Base-by-base conservation (phyloP, 73 alveolate genomes). In the Tetrahymena elliotti region DNA sequence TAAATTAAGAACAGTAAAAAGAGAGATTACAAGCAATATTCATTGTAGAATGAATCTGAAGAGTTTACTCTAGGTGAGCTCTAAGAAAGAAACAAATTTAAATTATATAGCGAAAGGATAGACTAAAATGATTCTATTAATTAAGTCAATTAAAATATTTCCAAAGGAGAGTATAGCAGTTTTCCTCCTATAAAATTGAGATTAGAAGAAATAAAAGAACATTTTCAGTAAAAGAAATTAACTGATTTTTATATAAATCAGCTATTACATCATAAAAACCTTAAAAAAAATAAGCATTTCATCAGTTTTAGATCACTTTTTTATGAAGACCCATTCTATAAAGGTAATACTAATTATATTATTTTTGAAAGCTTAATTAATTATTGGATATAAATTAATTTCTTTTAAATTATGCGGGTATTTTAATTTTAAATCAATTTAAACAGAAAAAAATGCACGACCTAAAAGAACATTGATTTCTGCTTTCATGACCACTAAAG, bases 401-500 rank as follows among this genome's bases (percentile, higher is more conserved):
- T 6, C 10, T 8, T 68, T 68, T 3, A 10, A n/a, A 27, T 68
- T 7, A 68, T 68, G 88, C 88, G 88, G 39, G 88, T 27, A 27
- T 68, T 68, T 27, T 68, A 68, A 68, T 68, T 68, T 68, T 68
- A 68, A 68, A 68, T 68, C 36, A 68, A 68, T 68, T 68, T 68
- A n/a, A 68, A 68, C 34, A 68, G 88, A 68, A 68, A 68, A 68
- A 24, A 68, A 68, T 68, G 6, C 15, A 31, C 38, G 88, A 4
- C 88, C 88, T 11, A 68, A 68, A 68, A 68, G 33, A 31, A 68
- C 88, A 3, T 68, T 68, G 20, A 68, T 68, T 27, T 68, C 88
- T 27, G 88, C 88, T 11, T 35, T 94, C n/a, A 47, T 94, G 96
- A 94, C 96, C 10, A 83, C 94, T 27, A 84, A 40, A 35, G 96